Percentiles rank a stretch among this genome's conserved stretches.
phyloP scores from a whole-genome alignment of 768 basidiomycete genomes.

The Lactarius sp. region DNA sequence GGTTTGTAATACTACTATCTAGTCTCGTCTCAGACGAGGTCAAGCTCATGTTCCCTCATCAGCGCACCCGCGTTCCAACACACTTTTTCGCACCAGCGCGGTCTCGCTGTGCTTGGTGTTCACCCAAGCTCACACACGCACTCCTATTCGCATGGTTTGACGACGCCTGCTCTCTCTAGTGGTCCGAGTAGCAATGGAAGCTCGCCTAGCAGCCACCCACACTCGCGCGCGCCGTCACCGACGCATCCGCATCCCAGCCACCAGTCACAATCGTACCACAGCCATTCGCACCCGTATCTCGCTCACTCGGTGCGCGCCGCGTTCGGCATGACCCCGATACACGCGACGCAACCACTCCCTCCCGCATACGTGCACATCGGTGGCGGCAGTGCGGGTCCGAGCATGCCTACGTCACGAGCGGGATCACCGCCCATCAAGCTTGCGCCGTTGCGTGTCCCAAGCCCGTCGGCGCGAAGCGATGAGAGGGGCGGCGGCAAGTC shows the following conservation, averaged over 20 bases:
- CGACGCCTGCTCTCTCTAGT: slow-evolving; percentile 60
- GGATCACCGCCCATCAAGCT: slow-evolving; percentile 67
- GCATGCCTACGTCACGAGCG: slow-evolving; percentile 54
- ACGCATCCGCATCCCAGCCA: slow-evolving; percentile 32
- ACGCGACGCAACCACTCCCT: slow-evolving; percentile 37
- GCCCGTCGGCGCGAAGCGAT: slow-evolving; percentile 29
- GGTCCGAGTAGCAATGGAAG: slow-evolving; percentile 61
- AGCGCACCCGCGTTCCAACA: slow-evolving; percentile 33
- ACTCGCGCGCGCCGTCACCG: slow-evolving; percentile 59
- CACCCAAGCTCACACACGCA: slow-evolving; percentile 28
- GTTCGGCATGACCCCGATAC: slow-evolving; percentile 90
- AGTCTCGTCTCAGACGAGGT: slow-evolving; percentile 24
- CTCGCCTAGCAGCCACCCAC: slow-evolving; percentile 51
- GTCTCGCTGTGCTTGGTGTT: slow-evolving; percentile 17
- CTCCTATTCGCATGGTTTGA: slow-evolving; percentile 32
- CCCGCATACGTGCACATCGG: slow-evolving; percentile 19
- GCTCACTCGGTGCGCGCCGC: slow-evolving; percentile 82
- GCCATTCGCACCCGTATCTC: slow-evolving; percentile 39
- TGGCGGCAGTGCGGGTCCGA: slow-evolving; percentile 18
- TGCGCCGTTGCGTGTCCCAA: slow-evolving; percentile 55
- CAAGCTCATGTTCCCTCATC: slow-evolving; percentile 8
- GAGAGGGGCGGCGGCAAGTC: slow-evolving; percentile 16
- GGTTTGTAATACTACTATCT: slow-evolving; percentile 21
- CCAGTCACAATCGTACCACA: slow-evolving; percentile 23
- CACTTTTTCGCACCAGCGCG: slow-evolving; percentile 30